Evolutionary conservation across 2,329 filamentous ascomycete species (phyloP).

Genomic region (Eutypella sp.): DNA sequence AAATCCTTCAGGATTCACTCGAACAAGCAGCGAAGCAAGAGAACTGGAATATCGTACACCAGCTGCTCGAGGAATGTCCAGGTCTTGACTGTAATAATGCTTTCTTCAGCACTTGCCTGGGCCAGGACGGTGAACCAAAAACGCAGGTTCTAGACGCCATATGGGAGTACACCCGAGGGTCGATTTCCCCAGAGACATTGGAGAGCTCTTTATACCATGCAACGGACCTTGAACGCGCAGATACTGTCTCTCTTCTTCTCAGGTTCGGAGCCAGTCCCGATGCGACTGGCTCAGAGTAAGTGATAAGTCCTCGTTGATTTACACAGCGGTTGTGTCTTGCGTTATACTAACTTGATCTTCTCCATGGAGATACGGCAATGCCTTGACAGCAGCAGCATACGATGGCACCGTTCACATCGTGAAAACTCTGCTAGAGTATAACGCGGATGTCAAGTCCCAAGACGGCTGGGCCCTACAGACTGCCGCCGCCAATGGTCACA

Average conservation of each 20-base stretch:
- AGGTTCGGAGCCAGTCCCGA: constrained; percentile 32
- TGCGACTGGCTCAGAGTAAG: constrained; percentile 34
- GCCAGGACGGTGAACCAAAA: constrained; percentile 28
- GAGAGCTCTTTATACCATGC: constrained; percentile 33
- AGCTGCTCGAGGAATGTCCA: constrained; percentile 28
- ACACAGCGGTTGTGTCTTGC: constrained; percentile 5
- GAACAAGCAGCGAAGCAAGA: constrained; percentile 25
- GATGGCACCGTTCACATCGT: constrained; percentile 31
- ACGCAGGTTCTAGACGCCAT: constrained; percentile 31
- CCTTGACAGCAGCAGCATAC: constrained; percentile 33
- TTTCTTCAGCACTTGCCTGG: constrained; percentile 25
- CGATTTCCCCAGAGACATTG: constrained; percentile 26
- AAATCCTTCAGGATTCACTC: constrained; percentile 30
- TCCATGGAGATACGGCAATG: constrained; percentile 27
- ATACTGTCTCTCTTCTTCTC: constrained; percentile 32
- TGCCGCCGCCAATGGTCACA: constrained; percentile 30
- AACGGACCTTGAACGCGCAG: constrained; percentile 33
- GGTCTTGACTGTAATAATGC: constrained; percentile 30
- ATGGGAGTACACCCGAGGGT: constrained; percentile 32
- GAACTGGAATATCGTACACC: constrained; percentile 34
- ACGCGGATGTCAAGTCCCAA: constrained; percentile 29
- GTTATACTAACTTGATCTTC: not conserved
- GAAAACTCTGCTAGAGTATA: constrained; percentile 26
- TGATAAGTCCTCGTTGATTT: not conserved
- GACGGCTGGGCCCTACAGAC: constrained; percentile 34